phyloP scores from a whole-genome alignment of 73 alveolate species.

The Uronychia setigera region DNA sequence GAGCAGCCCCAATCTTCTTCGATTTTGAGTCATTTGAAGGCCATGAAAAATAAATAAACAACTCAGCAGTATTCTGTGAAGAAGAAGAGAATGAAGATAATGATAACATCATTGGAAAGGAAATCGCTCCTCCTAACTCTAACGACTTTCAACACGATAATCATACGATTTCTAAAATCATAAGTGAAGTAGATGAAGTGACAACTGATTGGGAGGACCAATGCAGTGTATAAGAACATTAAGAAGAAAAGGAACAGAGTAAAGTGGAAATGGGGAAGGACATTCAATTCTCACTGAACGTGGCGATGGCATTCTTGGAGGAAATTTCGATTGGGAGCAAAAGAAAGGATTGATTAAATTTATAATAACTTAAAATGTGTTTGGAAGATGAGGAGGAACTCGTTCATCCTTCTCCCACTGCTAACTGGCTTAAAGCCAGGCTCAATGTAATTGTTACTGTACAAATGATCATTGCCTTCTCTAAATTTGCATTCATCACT shows the following conservation, averaged over 20 bases:
- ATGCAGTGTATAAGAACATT: not conserved
- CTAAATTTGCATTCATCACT: too few species aligned
- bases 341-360: not conserved
- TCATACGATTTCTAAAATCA: not conserved
- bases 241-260: not conserved
- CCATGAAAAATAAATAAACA: not conserved
- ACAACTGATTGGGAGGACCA: not conserved
- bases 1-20: not conserved
- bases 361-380: not conserved
- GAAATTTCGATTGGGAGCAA: not conserved
- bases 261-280: not conserved
- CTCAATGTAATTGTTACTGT: too few species aligned
- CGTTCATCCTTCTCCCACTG: too few species aligned
- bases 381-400: not conserved
- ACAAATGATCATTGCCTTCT: too few species aligned
- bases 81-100: too few species aligned
- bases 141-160: not conserved
- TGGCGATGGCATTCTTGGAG: not conserved
- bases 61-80: not conserved
- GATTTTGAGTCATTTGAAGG: not conserved
- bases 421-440: too few species aligned
- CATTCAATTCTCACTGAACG: not conserved
- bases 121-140: not conserved
- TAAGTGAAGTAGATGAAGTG: not conserved
- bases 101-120: too few species aligned